Evolutionary conservation across 108 stramenopile genomes (phyloP), one percentile per base, ranked within the genome.

Genomic region (Parietichytrium sp.): DNA sequence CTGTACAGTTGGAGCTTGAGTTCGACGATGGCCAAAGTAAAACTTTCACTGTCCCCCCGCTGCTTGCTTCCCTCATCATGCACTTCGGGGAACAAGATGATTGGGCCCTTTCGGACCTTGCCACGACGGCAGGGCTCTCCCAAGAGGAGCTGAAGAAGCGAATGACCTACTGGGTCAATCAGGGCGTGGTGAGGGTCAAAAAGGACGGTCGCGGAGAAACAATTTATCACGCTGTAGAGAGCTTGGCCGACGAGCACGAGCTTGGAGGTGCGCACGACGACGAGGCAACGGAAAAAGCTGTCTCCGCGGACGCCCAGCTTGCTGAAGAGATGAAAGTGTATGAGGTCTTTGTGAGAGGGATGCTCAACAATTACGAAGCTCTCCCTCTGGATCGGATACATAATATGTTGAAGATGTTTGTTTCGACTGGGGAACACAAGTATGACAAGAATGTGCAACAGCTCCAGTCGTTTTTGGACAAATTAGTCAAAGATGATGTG

Each of bases 1-100:
- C 85, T 18, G 98, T 97, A 4, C 82, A 95, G 54, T 81, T 98
- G 18, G 95, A 95, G 83, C 90, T 98, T 8, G 95, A 96, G 54
- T 93, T 94, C 4, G 80, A 91, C 47, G 94, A 93, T 80, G 79
- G 54, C 8, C 85, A 89, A 45, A 91, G 88, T 8, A 89, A 91
- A 47, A 88, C 92, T 51, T 94, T 98, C 51, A 86, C 83, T 4
- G 95, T 94, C 33, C 86, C 93, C 3, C 95, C 95, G 20, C 83
- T 95, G 1, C 88, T 95, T 72, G 98, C 96, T 12, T 92, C 94
- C 1, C 88, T 98, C 38, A 93, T 98, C 55, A 83, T 93, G 78
- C 90, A 95, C 84, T 96, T 98, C 54, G 93, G 91, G 61, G 95
- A 94, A 83, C 88, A 90, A 80, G 61, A 82, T 4, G 52, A 55